Base-by-base conservation (phyloP, 2,329 filamentous ascomycete genomes). In the Venturiaceae sp. region DNA sequence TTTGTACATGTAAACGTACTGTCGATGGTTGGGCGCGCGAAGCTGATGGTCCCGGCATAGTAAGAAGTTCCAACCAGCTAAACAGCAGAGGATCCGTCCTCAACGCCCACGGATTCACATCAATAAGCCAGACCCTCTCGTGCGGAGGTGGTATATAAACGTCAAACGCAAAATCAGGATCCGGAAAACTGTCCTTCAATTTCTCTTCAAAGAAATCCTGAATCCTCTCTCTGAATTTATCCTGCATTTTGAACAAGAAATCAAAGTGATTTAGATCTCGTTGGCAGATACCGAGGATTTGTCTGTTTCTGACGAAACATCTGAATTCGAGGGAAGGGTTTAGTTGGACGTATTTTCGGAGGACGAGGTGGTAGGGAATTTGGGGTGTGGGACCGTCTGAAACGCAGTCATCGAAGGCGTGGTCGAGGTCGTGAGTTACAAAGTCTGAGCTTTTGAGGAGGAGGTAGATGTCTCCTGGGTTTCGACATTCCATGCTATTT, bases 401-500 rank as follows among this genome's bases (percentile, higher is more conserved):
- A 1, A 75, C 68, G 63, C 81, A 88, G 64, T 86, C 91, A 63
- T 95, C 90, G 64, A 96, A 97, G 1, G 91, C 90, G 69, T 96
- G 90, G 67, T 95, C 88, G 6, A 99, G 78, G 69, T 99, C 94
- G 71, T 97, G 92, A 3, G 89, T 95, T 61, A 97, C 80, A 67
- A 99, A 97, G 66, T 92, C 92, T 28, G 91, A 96, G 67, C 88
- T 92, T 75, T 99, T 99, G 14, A 99, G 80, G 1, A 99, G 81
- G 16, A 97, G 80, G 68, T 97, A 99, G 47, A 99, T 83, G 67
- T 99, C 94, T 69, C 94, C 95, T 2, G 94, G 84, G 0, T 84
- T 85, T 3, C 84, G 85, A 73, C 94, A 99, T 71, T 95, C 90
- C 75, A 96, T 87, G 52, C 89, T 95, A 72, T 99, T 99, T 73